Evolutionary conservation across 2,329 filamentous ascomycete genomes (phyloP).

Genomic region (Penicillium digitatum): DNA sequence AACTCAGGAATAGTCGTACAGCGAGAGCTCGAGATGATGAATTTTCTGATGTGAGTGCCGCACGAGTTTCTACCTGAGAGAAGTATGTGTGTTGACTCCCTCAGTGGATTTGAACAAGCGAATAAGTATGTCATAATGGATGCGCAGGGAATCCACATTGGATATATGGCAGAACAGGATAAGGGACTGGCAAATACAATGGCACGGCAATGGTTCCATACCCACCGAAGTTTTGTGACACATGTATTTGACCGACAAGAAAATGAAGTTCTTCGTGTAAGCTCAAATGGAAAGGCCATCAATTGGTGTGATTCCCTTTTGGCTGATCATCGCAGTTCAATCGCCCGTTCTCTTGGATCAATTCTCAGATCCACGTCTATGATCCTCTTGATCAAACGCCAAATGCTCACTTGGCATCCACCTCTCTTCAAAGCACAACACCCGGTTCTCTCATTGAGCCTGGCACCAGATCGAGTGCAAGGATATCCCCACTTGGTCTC

Average conservation of each 20-base stretch:
- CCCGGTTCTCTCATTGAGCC: constrained; percentile 40
- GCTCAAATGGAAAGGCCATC: constrained; percentile 3
- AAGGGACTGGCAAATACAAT: constrained; percentile 55
- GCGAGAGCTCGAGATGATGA: constrained; percentile 63
- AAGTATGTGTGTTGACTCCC: constrained; percentile 3
- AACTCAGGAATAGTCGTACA: constrained; percentile 62
- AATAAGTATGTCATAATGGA: constrained; percentile 65
- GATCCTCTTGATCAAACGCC: constrained; percentile 46
- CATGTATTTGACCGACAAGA: constrained; percentile 61
- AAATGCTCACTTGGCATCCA: constrained; percentile 38
- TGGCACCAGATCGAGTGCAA: constrained; percentile 45
- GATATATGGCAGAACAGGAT: constrained; percentile 62
- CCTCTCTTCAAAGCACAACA: constrained; percentile 45
- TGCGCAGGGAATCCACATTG: constrained; percentile 59
- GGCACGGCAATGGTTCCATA: constrained; percentile 57
- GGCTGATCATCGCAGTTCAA: constrained; percentile 47
- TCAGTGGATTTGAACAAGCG: constrained; percentile 60
- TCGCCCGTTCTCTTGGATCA: constrained; percentile 62
- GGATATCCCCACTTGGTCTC: constrained; percentile 53
- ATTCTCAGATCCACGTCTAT: constrained; percentile 55
- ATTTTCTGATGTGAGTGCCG: constrained; percentile 52
- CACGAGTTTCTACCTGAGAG: background rate
- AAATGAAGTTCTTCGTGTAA: constrained; percentile 55
- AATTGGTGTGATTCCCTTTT: background rate
- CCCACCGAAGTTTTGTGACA: constrained; percentile 61